Base-by-base conservation (phyloP, 768 basidiomycete genomes). In the Russula virescens region DNA sequence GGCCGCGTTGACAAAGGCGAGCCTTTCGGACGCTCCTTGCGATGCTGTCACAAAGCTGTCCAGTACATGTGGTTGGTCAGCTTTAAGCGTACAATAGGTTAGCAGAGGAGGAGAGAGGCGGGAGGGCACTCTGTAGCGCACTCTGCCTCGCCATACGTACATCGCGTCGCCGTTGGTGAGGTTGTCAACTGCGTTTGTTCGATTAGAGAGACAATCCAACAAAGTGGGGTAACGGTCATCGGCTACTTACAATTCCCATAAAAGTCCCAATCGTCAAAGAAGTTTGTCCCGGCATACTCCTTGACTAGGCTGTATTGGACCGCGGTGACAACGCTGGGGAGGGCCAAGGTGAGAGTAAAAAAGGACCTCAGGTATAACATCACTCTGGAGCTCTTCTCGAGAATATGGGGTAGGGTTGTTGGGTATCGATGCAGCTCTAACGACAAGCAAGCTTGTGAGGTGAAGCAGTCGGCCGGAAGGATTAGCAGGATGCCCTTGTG, bases 91-190 rank as follows among this genome's bases (percentile, higher is more conserved):
- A 6, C n/a, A 23, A 11, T 28, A 19, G 28, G n/a, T 38, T 18
- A 18, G 42, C 42, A 18, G 42, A 43, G 8, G 42, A 43, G 18
- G 31, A 11, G 38, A 11, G 38, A 38, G 38, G 38, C 2, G 38
- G 38, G 13, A 21, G 52, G 19, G 21, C 25, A 48, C 47, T 25
- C 47, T 5, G 42, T 26, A n/a, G n/a, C 8, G 21, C 51, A 8
- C 16, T 25, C 19, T 5, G 34, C 23, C 31, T 31, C 31, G 18
- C 18, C 7, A 9, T 11, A 69, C 74, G 52, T 67, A 85, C 81
- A 76, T 77, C 18, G 76, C 79, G 70, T 88, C 82, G 60, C 87
- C 86, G 61, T 84, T 84, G 19, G 87, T 89, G 3, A 88, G 74
- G 66, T 89, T 86, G 71, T 90, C 88, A 61, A 77, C 85, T 88